Evolutionary conservation across 2,329 filamentous ascomycete genomes (phyloP), one percentile per base, ranked within the genome.

Genomic region (Sclerotiophoma versabilis): DNA sequence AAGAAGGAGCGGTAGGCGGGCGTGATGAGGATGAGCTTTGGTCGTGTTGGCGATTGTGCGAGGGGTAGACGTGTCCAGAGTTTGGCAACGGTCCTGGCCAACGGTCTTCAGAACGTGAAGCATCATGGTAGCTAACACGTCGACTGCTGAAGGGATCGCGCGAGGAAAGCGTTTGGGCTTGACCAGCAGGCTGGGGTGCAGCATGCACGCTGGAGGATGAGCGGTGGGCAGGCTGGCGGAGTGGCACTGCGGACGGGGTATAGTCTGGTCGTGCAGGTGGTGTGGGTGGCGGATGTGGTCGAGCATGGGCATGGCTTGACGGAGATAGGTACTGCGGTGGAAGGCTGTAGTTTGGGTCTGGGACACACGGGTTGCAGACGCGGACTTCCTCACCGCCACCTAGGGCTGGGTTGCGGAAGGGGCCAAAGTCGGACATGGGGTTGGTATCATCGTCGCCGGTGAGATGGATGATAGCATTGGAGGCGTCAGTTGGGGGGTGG

Each of bases 281-380:
- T 4, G 30, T 33, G 9, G 25, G 37, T 11, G 22, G 15, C 4
- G 43, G 33, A 34, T 6, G 32, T 4, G 6, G 20, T 5, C 17
- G 32, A 14, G 22, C 30, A 25, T 45, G 20, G 7, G 41, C 30
- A 14, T 34, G 38, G 15, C 12, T 33, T 20, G 37, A 1, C 5
- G 23, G 5, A 30, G 48, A 25, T 4, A 33, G 57, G 43, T 72
- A 71, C 81, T 79, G 65, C 84, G 82, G 84, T 1, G 83, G 83
- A 37, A 84, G 84, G 49, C 82, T 80, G 29, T 82, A 81, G 58
- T 87, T 87, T 15, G 85, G 87, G 75, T 90, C 87, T 29, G 87
- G 87, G 10, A 90, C 87, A 69, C 87, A 90, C 11, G 87, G 87
- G 65, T 90, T 90, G 76, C 87, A 90, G 9, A 90, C 81, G 55